Evolutionary conservation across 2,329 filamentous ascomycete species (phyloP).

Genomic region (Grosmannia huntii): DNA sequence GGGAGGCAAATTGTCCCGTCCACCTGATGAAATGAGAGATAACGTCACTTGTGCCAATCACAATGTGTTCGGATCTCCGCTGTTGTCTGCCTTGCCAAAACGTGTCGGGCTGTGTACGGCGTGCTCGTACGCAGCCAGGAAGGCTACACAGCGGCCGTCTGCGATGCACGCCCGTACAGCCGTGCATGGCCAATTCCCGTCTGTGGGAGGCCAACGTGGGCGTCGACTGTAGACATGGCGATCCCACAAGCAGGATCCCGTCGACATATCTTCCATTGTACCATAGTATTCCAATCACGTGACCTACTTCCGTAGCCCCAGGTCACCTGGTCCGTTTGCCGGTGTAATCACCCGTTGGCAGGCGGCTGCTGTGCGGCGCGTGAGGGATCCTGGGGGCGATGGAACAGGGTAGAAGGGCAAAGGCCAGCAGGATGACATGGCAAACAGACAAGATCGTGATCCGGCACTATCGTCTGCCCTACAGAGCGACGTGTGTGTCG

Average conservation of each 20-base stretch:
- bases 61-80: neutral
- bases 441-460: neutral
- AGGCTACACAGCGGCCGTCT: neutral
- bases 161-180: too few relatives aligned
- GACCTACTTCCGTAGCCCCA: neutral
- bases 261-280: too few relatives aligned
- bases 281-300: neutral
- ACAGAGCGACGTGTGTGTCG: neutral
- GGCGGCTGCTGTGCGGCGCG: too few relatives aligned
- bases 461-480: neutral
- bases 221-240: too few relatives aligned
- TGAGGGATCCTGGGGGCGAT: too few relatives aligned
- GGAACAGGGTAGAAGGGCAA: too few relatives aligned
- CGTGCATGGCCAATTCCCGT: neutral
- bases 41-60: neutral
- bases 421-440: too few relatives aligned
- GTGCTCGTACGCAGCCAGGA: too few relatives aligned
- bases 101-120: too few relatives aligned
- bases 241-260: too few relatives aligned
- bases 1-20: neutral
- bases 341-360: neutral
- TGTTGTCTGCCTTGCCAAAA: neutral
- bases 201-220: neutral
- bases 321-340: neutral
- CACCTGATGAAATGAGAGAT: neutral